phyloP scores from a whole-genome alignment of 116 monocot genomes.

The Cymodocea nodosa region DNA sequence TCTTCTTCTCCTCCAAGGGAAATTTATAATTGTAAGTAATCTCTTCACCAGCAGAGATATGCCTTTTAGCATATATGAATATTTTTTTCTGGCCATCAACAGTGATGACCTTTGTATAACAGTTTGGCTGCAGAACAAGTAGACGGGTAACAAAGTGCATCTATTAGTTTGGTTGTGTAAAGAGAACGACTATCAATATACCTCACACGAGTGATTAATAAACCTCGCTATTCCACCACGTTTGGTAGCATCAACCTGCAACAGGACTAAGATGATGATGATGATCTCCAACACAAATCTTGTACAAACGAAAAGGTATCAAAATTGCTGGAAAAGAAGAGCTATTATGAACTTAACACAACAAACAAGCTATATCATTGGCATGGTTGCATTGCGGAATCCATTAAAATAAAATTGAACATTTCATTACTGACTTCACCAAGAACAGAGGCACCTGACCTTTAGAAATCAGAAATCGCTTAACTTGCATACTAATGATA shows the following conservation, averaged over 20 bases:
- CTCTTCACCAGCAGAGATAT: constrained; percentile 89
- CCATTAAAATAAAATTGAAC: too few species aligned
- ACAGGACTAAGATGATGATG: not conserved
- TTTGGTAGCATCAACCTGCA: constrained; percentile 97
- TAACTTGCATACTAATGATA: too few species aligned
- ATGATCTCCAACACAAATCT: too few species aligned
- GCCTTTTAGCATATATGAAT: constrained; percentile 92
- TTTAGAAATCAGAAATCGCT: too few species aligned
- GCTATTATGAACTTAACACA: too few species aligned
- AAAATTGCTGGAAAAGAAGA: too few species aligned
- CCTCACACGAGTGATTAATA: constrained; percentile 99
- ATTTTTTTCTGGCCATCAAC: constrained; percentile 99
- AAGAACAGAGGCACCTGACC: too few species aligned
- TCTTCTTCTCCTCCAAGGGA: constrained; percentile 94
- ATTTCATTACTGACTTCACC: too few species aligned
- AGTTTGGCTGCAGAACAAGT: constrained; percentile 64
- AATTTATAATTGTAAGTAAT: constrained; percentile 98
- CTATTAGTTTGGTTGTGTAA: not conserved
- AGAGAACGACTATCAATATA: constrained; percentile 14
- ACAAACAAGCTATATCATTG: too few species aligned
- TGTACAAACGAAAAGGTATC: too few species aligned
- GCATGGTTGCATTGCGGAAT: too few species aligned
- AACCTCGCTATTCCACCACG: constrained; percentile 96
- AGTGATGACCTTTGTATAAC: constrained; percentile 95
- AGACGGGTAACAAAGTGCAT: not conserved